Conservation (phyloP, 495 filamentous ascomycete species). For the Haplographium delicatum region DNA sequence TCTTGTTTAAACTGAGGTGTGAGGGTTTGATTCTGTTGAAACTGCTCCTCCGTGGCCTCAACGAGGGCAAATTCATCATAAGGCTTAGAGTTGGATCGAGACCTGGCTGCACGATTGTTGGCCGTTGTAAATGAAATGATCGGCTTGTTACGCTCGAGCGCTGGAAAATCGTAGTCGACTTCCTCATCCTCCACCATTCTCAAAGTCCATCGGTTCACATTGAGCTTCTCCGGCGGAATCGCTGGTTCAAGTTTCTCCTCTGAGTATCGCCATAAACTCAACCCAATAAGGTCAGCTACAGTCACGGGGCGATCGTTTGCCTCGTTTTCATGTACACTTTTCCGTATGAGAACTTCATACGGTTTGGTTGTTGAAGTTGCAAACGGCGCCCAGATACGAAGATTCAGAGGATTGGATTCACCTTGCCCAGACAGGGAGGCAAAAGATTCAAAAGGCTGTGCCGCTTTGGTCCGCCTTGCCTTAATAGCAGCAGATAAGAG, state of each 20-base stretch:
- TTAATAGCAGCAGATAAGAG: constrained; percentile 62
- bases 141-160: constrained; percentile 70
- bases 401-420: constrained; percentile 70
- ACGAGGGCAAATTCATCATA: constrained; percentile 94
- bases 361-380: constrained; percentile 63
- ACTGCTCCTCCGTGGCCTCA: constrained; percentile 70
- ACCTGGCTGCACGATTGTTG: constrained; percentile 66
- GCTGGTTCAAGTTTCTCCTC: constrained; percentile 74
- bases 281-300: constrained; percentile 85
- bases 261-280: constrained; percentile 80
- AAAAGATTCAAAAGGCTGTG: constrained; percentile 79
- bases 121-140: constrained; percentile 86
- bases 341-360: constrained; percentile 66
- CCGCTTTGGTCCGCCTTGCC: constrained; percentile 71
- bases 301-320: constrained; percentile 59
- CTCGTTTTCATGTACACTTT: constrained; percentile 68
- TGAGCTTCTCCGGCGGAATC: constrained; percentile 62
- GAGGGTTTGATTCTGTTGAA: constrained; percentile 66
- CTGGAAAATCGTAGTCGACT: constrained; percentile 92
- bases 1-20: constrained; percentile 68
- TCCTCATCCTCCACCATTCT: constrained; percentile 93
- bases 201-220: constrained; percentile 88
- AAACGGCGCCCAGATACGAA: constrained; percentile 86
- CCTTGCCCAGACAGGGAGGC: constrained; percentile 83
- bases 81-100: constrained; percentile 70